These are phyloP conservation scores for Aureobasidium lini DNA, from an alignment of 2,329 filamentous ascomycete species.

Conservation along the genomic window DNA sequence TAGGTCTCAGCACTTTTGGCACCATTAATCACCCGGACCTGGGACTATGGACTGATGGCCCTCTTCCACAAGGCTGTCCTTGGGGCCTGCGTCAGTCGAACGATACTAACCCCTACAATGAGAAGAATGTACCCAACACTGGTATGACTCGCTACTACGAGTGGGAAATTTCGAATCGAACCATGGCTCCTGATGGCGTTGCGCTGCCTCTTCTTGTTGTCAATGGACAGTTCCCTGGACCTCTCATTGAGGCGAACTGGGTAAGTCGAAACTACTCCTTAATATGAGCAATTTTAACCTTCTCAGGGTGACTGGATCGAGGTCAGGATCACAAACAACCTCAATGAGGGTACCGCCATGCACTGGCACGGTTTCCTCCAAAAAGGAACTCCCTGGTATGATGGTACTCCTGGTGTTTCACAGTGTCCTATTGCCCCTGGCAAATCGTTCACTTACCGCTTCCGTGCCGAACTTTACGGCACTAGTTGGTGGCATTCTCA, in stretches of 20 bases:
- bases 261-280: background rate
- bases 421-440: conserved; percentile 27
- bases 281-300: background rate
- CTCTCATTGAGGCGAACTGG: conserved; percentile 29
- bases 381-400: conserved; percentile 24
- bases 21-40: background rate
- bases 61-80: conserved; percentile 15
- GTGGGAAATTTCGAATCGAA: conserved; percentile 14
- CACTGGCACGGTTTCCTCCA: conserved; percentile 31
- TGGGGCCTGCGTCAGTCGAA: conserved; percentile 14
- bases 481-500: conserved; percentile 21
- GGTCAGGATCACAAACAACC: conserved; percentile 29
- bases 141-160: conserved; percentile 17
- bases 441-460: conserved; percentile 25
- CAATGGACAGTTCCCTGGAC: conserved; percentile 28
- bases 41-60: conserved; percentile 11
- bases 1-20: conserved; percentile 11
- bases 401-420: conserved; percentile 26
- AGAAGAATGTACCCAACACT: conserved; percentile 15
- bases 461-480: conserved; percentile 28
- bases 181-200: conserved; percentile 18
- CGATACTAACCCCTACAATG: conserved; percentile 15
- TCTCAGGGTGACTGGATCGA: conserved; percentile 25
- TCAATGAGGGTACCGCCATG: conserved; percentile 30
- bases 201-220: conserved; percentile 20